These are phyloP conservation scores for Penicillium coffeae DNA, from an alignment of 495 filamentous ascomycete species.

Conservation along the genomic window DNA sequence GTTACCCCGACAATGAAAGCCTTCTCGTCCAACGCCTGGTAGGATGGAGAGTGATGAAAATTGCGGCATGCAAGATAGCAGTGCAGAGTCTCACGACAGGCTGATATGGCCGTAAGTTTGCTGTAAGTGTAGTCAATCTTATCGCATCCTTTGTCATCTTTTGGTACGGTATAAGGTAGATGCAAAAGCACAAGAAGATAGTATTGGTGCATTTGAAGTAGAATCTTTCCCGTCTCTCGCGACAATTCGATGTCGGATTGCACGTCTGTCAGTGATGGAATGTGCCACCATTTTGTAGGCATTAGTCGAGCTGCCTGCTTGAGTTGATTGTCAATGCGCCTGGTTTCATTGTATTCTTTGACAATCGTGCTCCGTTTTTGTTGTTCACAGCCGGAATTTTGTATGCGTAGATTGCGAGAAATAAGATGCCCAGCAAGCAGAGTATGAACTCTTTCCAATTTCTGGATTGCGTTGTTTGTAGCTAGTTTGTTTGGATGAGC, in stretches of 20 bases:
- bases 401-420: slow-evolving; percentile 43
- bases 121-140: slow-evolving; percentile 42
- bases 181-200: slow-evolving; percentile 43
- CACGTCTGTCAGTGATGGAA: slow-evolving; percentile 7
- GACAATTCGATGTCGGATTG: slow-evolving; percentile 9
- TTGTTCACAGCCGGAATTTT: slow-evolving; percentile 18
- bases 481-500: slow-evolving; percentile 22
- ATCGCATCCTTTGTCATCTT: slow-evolving; percentile 20
- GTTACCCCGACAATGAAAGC: slow-evolving; percentile 43
- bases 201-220: slow-evolving; percentile 46
- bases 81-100: slow-evolving; percentile 41
- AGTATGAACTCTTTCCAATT: slow-evolving; percentile 30
- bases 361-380: slow-evolving; percentile 17
- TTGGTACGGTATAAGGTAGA: slow-evolving; percentile 48
- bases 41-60: slow-evolving; percentile 32
- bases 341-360: slow-evolving; percentile 34
- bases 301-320: slow-evolving; percentile 33
- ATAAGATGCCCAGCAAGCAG: slow-evolving; percentile 29
- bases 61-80: slow-evolving; percentile 37
- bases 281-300: slow-evolving; percentile 36
- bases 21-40: slow-evolving; percentile 49
- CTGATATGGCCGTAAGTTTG: slow-evolving; percentile 40
- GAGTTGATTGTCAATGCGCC: slow-evolving; percentile 39
- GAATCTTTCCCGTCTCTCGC: slow-evolving; percentile 23
- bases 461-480: slow-evolving; percentile 23